Evolutionary conservation across 2,329 filamentous ascomycete species (phyloP), one percentile per base, ranked within the genome.

Genomic region (Ascosphaera acerosa): DNA sequence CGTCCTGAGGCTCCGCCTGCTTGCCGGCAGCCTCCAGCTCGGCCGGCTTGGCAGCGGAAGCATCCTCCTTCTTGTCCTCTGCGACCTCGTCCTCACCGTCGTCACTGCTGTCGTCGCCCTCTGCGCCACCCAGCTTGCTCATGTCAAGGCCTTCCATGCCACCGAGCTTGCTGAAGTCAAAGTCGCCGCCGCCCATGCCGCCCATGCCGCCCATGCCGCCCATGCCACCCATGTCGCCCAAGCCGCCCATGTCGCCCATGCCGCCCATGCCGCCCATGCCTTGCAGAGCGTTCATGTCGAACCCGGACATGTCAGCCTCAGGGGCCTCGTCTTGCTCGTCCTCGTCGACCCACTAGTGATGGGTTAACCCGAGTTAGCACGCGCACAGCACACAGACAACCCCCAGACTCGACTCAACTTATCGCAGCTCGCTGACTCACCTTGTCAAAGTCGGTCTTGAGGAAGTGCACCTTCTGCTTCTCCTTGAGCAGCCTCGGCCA

Each of bases 361-460:
- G 23, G 29, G 2, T 4, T 26, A 15, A 3, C 3, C 6, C 7
- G 10, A 30, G n/a, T n/a, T 12, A 22, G 10, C 10, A 15, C 23
- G 10, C 2, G 14, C 12, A 18, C 15, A 15, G 14, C 18, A 16
- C 15, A 36, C 7, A 17, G 12, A 14, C 12, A 6, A 10, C n/a
- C 31, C 20, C 10, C 20, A 10, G 10, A 16, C 17, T 18, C 9
- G n/a, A 16, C 18, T 15, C 12, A 31, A 15, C 22, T 12, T 23
- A 23, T 28, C 23, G 32, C 18, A 28, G 20, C 15, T 18, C 10
- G 22, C 16, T n/a, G 16, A 43, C 62, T 36, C 51, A 74, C 70
- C 75, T 91, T 92, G 62, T 92, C 82, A 46, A 97, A 97, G 60
- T 97, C 76, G 40, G 87, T 94, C 73, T 91, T 91, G 48, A 97